Conservation (phyloP, 805 yeast genomes). For the Blastobotrys attinorum region DNA sequence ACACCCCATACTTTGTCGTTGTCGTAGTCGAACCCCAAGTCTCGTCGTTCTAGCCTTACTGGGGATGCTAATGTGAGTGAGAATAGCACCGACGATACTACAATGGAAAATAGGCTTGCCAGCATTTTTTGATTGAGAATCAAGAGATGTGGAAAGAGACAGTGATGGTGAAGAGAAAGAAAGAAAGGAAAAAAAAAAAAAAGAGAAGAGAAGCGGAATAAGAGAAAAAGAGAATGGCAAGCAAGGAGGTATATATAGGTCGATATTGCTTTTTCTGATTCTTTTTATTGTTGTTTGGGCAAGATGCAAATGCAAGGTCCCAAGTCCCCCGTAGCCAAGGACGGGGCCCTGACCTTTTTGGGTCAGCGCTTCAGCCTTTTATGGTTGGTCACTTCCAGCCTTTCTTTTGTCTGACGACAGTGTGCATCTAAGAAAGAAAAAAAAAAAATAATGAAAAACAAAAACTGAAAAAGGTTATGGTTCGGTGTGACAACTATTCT, state of each 20-base stretch:
- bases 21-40: conserved; percentile 22
- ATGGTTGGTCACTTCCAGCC: too few species aligned
- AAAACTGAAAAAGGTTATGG: too few species aligned
- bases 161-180: background rate
- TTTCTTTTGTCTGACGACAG: too few species aligned
- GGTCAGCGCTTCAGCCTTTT: too few species aligned
- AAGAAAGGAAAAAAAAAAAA: background rate
- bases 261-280: background rate
- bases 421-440: too few species aligned
- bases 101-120: background rate
- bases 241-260: background rate
- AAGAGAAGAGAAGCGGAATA: background rate
- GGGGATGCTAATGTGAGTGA: background rate
- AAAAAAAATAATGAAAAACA: too few species aligned
- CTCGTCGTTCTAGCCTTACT: background rate
- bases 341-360: too few species aligned
- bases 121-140: background rate
- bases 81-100: background rate
- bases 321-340: too few species aligned
- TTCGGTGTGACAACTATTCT: too few species aligned
- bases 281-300: background rate
- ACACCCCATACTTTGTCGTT: conserved; percentile 37
- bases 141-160: background rate
- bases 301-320: too few species aligned
- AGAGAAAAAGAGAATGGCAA: background rate